These are phyloP conservation scores for Ganoderma sp. DNA, from an alignment of 1,284 basidiomycete species.

Conservation along the genomic window DNA sequence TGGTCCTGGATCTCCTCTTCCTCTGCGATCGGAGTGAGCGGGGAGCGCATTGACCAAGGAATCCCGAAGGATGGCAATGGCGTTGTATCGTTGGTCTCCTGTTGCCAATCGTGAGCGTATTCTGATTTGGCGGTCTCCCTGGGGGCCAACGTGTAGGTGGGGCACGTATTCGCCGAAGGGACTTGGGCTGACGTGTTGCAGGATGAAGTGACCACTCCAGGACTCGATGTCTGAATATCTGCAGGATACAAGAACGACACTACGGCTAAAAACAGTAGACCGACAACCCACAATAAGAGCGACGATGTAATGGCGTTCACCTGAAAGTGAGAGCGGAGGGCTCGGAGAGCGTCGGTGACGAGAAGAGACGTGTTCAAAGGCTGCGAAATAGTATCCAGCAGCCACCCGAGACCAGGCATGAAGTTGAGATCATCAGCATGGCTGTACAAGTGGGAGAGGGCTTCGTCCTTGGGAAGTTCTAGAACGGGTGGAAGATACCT, in stretches of 20 bases:
- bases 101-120: not conserved
- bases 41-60: not conserved
- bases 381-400: not conserved
- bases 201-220: not conserved
- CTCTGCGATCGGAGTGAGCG: not conserved
- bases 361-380: constrained; percentile 5
- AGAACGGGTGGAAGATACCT: not conserved
- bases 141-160: not conserved
- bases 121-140: not conserved
- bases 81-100: not conserved
- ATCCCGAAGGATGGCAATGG: not conserved
- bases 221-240: too few relatives aligned
- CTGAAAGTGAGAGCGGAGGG: not conserved
- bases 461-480: not conserved
- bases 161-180: not conserved
- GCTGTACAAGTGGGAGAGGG: not conserved
- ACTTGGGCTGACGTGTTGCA: not conserved
- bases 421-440: not conserved
- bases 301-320: not conserved
- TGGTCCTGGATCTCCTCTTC: not conserved
- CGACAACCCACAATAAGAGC: not conserved
- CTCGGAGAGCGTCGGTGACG: not conserved
- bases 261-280: not conserved
- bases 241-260: not conserved
- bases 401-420: not conserved